Evolutionary conservation across 345 rosid species (phyloP).

Genomic region (Bruguiera parviflora): DNA sequence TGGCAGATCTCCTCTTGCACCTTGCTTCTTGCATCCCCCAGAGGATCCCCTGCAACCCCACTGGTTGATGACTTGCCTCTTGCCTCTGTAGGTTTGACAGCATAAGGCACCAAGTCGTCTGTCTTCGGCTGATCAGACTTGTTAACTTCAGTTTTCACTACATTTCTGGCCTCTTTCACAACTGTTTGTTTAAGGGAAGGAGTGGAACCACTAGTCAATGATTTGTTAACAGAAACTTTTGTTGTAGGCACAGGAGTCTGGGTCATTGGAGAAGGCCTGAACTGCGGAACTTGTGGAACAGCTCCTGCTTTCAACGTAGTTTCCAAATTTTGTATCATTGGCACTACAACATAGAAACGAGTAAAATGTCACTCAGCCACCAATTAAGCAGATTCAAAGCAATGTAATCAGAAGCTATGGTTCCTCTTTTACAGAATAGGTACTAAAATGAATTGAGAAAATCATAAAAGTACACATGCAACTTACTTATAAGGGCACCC

Average conservation of each 20-base stretch:
- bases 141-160: constrained; percentile 14
- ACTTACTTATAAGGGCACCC: constrained; percentile 86
- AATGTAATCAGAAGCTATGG: too few relatives aligned
- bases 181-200: neutral
- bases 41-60: constrained; percentile 42
- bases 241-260: constrained; percentile 28
- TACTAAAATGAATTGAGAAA: too few relatives aligned
- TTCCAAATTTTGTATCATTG: constrained; percentile 88
- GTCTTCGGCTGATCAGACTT: constrained; percentile 23
- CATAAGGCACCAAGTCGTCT: constrained; percentile 22
- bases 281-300: constrained; percentile 86
- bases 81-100: constrained; percentile 31
- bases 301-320: constrained; percentile 74
- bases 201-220: constrained; percentile 24
- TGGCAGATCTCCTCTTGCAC: constrained; percentile 81
- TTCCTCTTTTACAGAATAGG: too few relatives aligned
- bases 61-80: constrained; percentile 19
- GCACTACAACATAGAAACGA: constrained; percentile 49
- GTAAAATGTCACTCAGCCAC: neutral
- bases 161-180: neutral
- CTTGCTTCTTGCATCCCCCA: constrained; percentile 70
- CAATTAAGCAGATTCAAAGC: neutral
- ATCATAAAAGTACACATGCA: too few relatives aligned
- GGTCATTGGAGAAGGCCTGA: constrained; percentile 40
- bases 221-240: constrained; percentile 7